These are phyloP conservation scores for Alternaria novae-zelandiae DNA, from an alignment of 2,329 filamentous ascomycete species.

Conservation along the genomic window DNA sequence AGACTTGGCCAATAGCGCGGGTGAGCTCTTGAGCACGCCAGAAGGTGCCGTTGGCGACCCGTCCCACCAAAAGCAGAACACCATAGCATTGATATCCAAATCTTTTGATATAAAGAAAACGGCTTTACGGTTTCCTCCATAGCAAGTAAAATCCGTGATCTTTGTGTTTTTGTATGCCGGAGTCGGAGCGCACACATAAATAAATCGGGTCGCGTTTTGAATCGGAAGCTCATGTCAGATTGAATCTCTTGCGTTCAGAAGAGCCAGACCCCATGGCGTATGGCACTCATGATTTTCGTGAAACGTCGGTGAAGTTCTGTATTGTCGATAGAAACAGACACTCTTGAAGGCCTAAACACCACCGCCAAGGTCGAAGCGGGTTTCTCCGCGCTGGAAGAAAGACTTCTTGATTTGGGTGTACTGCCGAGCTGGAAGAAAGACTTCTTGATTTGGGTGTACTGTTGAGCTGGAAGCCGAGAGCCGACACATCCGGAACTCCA, in stretches of 20 bases:
- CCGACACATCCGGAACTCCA: too few species aligned
- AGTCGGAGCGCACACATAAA: background rate
- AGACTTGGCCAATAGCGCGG: conserved; percentile 44
- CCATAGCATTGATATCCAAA: too few species aligned
- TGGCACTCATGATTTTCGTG: rapidly evolving
- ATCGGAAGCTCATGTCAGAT: background rate
- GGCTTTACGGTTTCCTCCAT: background rate
- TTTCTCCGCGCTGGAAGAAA: conserved; percentile 71
- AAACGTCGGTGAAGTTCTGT: background rate
- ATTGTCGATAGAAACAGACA: conserved; percentile 52
- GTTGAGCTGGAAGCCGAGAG: conserved; percentile 49
- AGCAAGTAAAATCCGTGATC: rapidly evolving
- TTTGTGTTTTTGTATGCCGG: background rate
- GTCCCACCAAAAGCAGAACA: too few species aligned
- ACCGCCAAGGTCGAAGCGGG: conserved; percentile 61
- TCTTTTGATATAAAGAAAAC: too few species aligned
- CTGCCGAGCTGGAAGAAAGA: conserved; percentile 76
- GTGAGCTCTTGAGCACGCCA: conserved; percentile 61
- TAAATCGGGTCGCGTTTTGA: rapidly evolving
- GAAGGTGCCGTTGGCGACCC: conserved; percentile 84
- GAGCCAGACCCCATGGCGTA: rapidly evolving
- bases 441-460: conserved; percentile 75
- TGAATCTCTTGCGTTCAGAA: background rate
- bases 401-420: conserved; percentile 79
- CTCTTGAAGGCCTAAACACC: conserved; percentile 84